Evolutionary conservation across 129 eudicot genomes (phyloP).

Genomic region (Lonicera japonica): DNA sequence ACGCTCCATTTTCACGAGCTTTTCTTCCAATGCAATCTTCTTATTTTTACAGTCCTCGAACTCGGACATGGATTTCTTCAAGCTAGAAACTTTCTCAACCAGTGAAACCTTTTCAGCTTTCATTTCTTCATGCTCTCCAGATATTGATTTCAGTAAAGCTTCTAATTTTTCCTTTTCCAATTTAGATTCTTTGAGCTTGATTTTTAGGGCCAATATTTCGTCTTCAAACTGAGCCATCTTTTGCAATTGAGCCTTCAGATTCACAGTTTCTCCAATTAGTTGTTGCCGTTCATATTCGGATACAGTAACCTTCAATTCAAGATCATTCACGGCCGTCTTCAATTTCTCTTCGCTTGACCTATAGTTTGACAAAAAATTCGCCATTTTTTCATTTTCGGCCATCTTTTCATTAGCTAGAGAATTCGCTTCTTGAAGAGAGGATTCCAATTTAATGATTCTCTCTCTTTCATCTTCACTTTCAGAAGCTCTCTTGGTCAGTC

Average conservation of each 20-base stretch:
- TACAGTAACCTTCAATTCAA: conserved; percentile 65
- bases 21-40: neutral
- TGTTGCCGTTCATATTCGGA: conserved; percentile 66
- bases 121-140: conserved; percentile 40
- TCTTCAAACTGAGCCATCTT: conserved; percentile 43
- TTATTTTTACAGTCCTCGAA: conserved; percentile 45
- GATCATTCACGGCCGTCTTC: conserved; percentile 53
- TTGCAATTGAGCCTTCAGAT: conserved; percentile 46
- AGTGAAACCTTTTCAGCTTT: conserved; percentile 40
- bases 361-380: conserved; percentile 40
- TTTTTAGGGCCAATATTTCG: conserved; percentile 38
- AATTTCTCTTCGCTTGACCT: conserved; percentile 56
- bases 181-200: conserved; percentile 32
- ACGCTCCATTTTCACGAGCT: conserved; percentile 37
- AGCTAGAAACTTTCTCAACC: conserved; percentile 25
- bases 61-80: conserved; percentile 33
- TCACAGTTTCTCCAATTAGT: conserved; percentile 46
- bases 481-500: conserved; percentile 39
- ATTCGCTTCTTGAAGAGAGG: conserved; percentile 33
- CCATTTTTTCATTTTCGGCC: conserved; percentile 27
- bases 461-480: conserved; percentile 37
- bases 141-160: conserved; percentile 28
- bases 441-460: conserved; percentile 41
- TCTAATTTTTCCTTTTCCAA: conserved; percentile 50
- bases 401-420: conserved; percentile 17